Conservation (phyloP, 2,329 filamentous ascomycete genomes). For the Ceratocystis huliohia region DNA sequence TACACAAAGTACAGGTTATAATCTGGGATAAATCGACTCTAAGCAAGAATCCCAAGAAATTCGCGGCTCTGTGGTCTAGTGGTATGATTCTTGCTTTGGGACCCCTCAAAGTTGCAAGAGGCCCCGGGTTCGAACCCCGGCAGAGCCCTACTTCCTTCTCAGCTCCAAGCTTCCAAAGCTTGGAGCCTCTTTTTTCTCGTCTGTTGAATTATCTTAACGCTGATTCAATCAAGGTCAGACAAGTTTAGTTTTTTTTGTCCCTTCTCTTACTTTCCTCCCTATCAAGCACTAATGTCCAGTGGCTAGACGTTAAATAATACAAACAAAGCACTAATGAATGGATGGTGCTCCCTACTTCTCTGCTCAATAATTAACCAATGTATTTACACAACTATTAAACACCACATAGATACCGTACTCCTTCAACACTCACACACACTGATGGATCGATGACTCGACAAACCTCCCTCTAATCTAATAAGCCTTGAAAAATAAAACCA, state of each 20-base stretch:
- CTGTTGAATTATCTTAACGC: neutral
- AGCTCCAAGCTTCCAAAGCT: neutral
- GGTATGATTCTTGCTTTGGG: slow-evolving; percentile 21
- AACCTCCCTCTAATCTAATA: too few relatives aligned
- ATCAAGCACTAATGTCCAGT: too few relatives aligned
- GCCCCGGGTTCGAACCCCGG: slow-evolving; percentile 20
- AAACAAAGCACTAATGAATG: too few relatives aligned
- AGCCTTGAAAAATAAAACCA: too few relatives aligned
- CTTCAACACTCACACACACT: too few relatives aligned
- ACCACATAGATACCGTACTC: too few relatives aligned
- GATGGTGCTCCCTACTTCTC: too few relatives aligned
- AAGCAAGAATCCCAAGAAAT: neutral
- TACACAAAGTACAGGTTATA: neutral
- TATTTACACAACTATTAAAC: too few relatives aligned
- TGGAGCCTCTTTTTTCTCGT: neutral
- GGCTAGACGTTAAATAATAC: neutral
- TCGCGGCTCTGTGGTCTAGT: slow-evolving; percentile 18
- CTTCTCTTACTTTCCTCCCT: neutral
- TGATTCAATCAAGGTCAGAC: too few relatives aligned
- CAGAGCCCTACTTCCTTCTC: slow-evolving; percentile 8
- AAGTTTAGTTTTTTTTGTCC: neutral
- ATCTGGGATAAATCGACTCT: neutral
- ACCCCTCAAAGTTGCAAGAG: slow-evolving; percentile 18
- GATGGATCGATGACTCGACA: too few relatives aligned
- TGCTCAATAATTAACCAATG: too few relatives aligned